Evolutionary conservation across 495 filamentous ascomycete species (phyloP).

Genomic region (Aspergillus ellipticus): DNA sequence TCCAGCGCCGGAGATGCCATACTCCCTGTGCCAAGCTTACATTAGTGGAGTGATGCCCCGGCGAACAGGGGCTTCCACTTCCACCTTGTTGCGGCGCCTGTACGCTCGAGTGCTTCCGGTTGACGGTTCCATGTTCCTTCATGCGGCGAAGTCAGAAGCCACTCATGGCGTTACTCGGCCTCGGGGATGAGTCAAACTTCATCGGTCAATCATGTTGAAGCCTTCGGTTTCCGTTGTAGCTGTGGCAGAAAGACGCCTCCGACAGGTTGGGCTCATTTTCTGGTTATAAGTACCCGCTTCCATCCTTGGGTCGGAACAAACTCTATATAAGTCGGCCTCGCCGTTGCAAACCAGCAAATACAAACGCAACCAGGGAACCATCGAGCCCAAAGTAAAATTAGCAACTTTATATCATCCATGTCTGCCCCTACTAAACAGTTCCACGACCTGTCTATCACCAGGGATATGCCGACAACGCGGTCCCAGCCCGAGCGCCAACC

Average conservation of each 20-base stretch:
- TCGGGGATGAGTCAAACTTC: slow-evolving; percentile 1
- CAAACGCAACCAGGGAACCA: neutral
- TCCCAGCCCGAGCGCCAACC: slow-evolving; percentile 21
- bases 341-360: slow-evolving; percentile 5
- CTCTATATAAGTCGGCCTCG: slow-evolving; percentile 28
- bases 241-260: slow-evolving; percentile 6
- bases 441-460: slow-evolving; percentile 35
- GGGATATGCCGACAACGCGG: slow-evolving; percentile 28
- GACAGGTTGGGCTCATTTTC: neutral
- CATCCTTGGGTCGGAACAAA: slow-evolving; percentile 40
- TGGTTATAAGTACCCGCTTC: slow-evolving; percentile 37
- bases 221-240: neutral
- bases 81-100: neutral
- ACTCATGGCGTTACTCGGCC: slow-evolving; percentile 3
- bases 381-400: neutral
- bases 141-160: slow-evolving; percentile 10
- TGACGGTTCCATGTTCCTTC: slow-evolving; percentile 1
- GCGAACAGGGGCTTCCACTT: neutral
- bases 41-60: neutral
- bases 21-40: neutral
- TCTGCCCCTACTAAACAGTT: slow-evolving; percentile 42
- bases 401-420: slow-evolving; percentile 14
- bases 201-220: neutral
- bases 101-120: neutral
- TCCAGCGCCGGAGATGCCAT: neutral